A percentile compares a stretch with the other conserved stretches of the same genome.
phyloP scores from a whole-genome alignment of 2,329 filamentous ascomycete species.

The Phaeosphaeria sp. region DNA sequence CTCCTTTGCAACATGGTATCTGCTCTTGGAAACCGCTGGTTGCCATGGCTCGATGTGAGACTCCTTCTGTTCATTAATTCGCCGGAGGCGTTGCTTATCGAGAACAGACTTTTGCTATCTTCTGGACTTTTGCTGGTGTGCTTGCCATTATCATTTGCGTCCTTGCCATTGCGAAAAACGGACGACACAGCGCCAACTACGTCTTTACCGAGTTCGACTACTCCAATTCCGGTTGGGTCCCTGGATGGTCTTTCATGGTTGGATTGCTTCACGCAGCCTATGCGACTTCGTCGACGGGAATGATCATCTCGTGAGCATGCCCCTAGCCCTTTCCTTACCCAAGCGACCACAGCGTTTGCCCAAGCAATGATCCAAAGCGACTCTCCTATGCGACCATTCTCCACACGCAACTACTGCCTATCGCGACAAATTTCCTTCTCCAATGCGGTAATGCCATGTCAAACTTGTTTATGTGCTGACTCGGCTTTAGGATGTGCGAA shows the following conservation, averaged over 20 bases:
- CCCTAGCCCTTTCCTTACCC: slow-evolving; percentile 33
- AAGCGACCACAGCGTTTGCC: slow-evolving; percentile 32
- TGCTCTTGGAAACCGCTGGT: slow-evolving; percentile 60
- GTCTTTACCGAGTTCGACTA: slow-evolving; percentile 74
- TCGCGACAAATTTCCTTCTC: too few species aligned
- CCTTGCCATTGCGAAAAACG: slow-evolving; percentile 71
- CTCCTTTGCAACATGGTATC: slow-evolving; percentile 59
- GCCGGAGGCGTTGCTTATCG: slow-evolving; percentile 28
- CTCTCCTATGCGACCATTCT: slow-evolving; percentile 21
- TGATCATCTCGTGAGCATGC: slow-evolving; percentile 73
- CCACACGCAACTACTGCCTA: slow-evolving; percentile 16
- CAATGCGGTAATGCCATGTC: slow-evolving; percentile 18
- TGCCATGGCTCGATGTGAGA: slow-evolving; percentile 70
- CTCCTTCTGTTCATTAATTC: slow-evolving; percentile 20
- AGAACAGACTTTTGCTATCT: slow-evolving; percentile 70
- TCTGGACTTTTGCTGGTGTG: slow-evolving; percentile 76
- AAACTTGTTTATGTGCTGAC: slow-evolving; percentile 32
- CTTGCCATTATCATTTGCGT: slow-evolving; percentile 68
- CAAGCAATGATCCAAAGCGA: slow-evolving; percentile 27
- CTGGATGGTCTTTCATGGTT: slow-evolving; percentile 76
- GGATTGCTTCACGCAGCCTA: slow-evolving; percentile 76
- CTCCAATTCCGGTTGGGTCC: slow-evolving; percentile 69
- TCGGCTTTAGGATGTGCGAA: slow-evolving; percentile 69
- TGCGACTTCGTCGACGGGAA: slow-evolving; percentile 77
- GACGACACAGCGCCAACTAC: slow-evolving; percentile 66